These are phyloP conservation scores for Metschnikowia similis DNA, from an alignment of 805 yeast genomes.

Conservation along the genomic window DNA sequence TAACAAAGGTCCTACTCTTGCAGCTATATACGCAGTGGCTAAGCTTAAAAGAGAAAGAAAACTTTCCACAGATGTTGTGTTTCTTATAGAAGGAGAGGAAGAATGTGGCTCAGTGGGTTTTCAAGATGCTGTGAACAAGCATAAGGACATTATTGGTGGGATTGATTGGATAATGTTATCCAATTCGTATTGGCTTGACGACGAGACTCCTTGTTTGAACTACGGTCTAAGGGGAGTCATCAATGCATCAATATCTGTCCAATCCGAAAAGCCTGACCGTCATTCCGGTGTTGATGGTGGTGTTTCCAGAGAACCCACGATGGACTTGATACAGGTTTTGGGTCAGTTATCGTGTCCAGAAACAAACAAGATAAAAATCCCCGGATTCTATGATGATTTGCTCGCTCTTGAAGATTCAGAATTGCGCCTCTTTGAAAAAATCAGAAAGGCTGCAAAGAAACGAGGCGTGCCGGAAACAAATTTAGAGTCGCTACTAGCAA, in stretches of 20 bases:
- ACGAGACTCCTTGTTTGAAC: conserved; percentile 81
- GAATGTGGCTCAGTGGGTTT: conserved; percentile 91
- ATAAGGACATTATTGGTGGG: conserved; percentile 53
- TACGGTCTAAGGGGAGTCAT: conserved; percentile 93
- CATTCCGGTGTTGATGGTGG: conserved; percentile 99
- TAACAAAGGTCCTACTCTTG: conserved; percentile 89
- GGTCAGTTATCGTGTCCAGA: conserved; percentile 53
- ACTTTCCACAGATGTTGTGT: conserved; percentile 69
- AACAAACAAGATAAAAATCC: conserved; percentile 49
- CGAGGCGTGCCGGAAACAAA: conserved; percentile 34
- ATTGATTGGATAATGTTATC: conserved; percentile 89
- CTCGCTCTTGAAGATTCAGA: conserved; percentile 57
- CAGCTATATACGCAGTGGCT: conserved; percentile 84
- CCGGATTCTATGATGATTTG: conserved; percentile 69
- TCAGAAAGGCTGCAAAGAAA: conserved; percentile 33
- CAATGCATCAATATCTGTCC: conserved; percentile 67
- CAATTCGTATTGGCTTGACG: conserved; percentile 93
- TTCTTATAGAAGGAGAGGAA: conserved; percentile 91
- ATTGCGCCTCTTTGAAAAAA: conserved; percentile 54
- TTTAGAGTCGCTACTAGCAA: conserved; percentile 55
- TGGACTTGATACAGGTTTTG: conserved; percentile 73
- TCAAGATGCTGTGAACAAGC: conserved; percentile 53
- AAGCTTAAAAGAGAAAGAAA: conserved; percentile 50
- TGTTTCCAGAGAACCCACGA: conserved; percentile 78
- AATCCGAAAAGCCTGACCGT: conserved; percentile 76